Evolutionary conservation across 1,284 basidiomycete genomes (phyloP), one percentile per base, ranked within the genome.

Genomic region (Coniferiporia sulphurascens): DNA sequence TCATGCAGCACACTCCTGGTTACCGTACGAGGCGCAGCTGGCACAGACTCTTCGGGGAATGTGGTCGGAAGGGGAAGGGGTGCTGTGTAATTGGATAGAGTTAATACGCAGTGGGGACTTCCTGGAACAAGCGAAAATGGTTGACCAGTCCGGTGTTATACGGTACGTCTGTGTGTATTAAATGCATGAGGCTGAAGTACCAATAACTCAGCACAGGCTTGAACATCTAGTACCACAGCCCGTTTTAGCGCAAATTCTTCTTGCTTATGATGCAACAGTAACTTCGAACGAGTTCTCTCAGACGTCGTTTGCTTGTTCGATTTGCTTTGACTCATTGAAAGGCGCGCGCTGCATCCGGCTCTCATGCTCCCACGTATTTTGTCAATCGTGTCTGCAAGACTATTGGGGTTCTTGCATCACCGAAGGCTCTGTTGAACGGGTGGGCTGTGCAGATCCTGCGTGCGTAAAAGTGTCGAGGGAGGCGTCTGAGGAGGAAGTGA

Each of bases 341-440:
- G 91, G 91, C 48, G 74, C 79, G 0, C 79, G 81, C 62, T 91
- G 90, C 67, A 67, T 91, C 10, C 75, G 80, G 59, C 75, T 93
- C 22, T 68, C 75, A 2, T 93, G 91, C 67, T 69, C 70, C 1
- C 89, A 92, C 69, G 78, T 89, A 15, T 91, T 91, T 69, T 93
- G 90, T 69, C 79, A 81, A 22, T 68, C 77, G 8, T 93, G 90
- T 68, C 70, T 93, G 43, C 75, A 77, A 56, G 84, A 87, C 63
- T 91, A 86, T 68, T 93, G 89, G 87, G 77, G 78, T 56, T 69
- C 91, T 48, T 86, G 84, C 66, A 87, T 93, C 57, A 73, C 73
- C 53, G 90, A 93, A 69, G 90, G 90, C 12, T 83, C 87, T 61
- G 77, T 91, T 4, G 77, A 74, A 19, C 76, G 78, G 27, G 89